phyloP scores from a whole-genome alignment of 2,329 filamentous ascomycete species.

The Colletotrichum agaves region DNA sequence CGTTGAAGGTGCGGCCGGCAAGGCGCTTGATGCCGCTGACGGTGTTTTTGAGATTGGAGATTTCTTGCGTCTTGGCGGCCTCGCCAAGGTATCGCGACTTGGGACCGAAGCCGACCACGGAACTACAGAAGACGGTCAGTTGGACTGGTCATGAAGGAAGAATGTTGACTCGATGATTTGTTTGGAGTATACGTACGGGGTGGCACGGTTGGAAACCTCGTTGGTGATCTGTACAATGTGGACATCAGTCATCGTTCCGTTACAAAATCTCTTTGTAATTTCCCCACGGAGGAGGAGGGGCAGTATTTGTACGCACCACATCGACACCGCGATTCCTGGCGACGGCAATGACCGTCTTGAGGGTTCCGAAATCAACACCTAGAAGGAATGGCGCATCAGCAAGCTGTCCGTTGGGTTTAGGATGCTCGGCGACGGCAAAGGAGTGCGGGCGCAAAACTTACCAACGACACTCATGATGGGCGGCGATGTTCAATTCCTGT shows the following conservation, averaged over 20 bases:
- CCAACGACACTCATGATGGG: slow-evolving; percentile 67
- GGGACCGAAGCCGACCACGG: slow-evolving; percentile 93
- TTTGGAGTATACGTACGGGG: slow-evolving; percentile 78
- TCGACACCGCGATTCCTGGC: slow-evolving; percentile 98
- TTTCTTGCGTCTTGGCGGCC: slow-evolving; percentile 97
- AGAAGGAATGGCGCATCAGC: slow-evolving; percentile 36
- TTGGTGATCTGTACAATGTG: slow-evolving; percentile 83
- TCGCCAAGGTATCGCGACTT: slow-evolving; percentile 96
- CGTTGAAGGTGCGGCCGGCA: slow-evolving; percentile 84
- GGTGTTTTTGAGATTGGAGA: slow-evolving; percentile 99
- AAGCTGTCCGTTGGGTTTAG: background rate
- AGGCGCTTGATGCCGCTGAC: slow-evolving; percentile 93
- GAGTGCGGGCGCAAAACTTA: slow-evolving; percentile 47
- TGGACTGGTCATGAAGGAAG: slow-evolving; percentile 34
- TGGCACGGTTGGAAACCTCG: slow-evolving; percentile 98
- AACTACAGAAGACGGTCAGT: slow-evolving; percentile 61
- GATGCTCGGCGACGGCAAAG: background rate
- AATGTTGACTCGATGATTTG: slow-evolving; percentile 18
- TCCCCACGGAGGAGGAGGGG: slow-evolving; percentile 22
- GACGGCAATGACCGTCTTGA: slow-evolving; percentile 97
- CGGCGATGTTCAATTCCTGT: slow-evolving; percentile 39
- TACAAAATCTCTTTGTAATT: slow-evolving; percentile 1
- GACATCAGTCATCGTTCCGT: slow-evolving; percentile 33
- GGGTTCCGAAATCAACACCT: slow-evolving; percentile 94
- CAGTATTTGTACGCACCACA: slow-evolving; percentile 78